Conservation (phyloP, 371 early-diverging fungal species). For the Synchytrium microbalum region DNA sequence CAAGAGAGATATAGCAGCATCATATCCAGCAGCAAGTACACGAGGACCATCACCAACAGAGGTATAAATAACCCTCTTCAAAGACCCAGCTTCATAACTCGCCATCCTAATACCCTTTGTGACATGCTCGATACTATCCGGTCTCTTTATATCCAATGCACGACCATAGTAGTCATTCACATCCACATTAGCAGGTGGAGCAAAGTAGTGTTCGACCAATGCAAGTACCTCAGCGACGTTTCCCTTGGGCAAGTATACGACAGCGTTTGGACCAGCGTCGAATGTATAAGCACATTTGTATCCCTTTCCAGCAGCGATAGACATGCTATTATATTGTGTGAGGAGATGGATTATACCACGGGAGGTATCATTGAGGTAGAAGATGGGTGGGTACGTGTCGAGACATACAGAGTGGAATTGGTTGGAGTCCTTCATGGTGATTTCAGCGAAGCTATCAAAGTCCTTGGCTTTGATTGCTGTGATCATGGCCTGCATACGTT, state of each 20-base stretch:
- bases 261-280: slow-evolving; percentile 99
- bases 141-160: slow-evolving; percentile 26
- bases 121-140: slow-evolving; percentile 14
- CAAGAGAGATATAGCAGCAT: slow-evolving; percentile 26
- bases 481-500: slow-evolving; percentile 78
- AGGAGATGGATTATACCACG: slow-evolving; percentile 78
- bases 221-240: slow-evolving; percentile 76
- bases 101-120: slow-evolving; percentile 44
- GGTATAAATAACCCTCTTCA: slow-evolving; percentile 84
- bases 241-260: slow-evolving; percentile 77
- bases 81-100: slow-evolving; percentile 59
- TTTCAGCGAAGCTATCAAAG: slow-evolving; percentile 82
- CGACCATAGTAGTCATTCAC: slow-evolving; percentile 45
- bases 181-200: slow-evolving; percentile 39
- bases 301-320: slow-evolving; percentile 6
- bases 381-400: slow-evolving; percentile 81
- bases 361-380: slow-evolving; percentile 91
- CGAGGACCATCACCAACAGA: slow-evolving; percentile 91
- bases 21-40: slow-evolving; percentile 40
- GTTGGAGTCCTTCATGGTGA: slow-evolving; percentile 98
- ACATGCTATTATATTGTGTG: slow-evolving; percentile 71
- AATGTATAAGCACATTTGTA: slow-evolving; percentile 49
- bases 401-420: slow-evolving; percentile 96
- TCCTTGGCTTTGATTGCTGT: slow-evolving; percentile 76
- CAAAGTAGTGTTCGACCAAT: slow-evolving; percentile 78